A percentile compares a stretch with the other conserved stretches of the same genome.
Conservation (phyloP, 2,329 filamentous ascomycete genomes). For the Aureobasidium lini region DNA sequence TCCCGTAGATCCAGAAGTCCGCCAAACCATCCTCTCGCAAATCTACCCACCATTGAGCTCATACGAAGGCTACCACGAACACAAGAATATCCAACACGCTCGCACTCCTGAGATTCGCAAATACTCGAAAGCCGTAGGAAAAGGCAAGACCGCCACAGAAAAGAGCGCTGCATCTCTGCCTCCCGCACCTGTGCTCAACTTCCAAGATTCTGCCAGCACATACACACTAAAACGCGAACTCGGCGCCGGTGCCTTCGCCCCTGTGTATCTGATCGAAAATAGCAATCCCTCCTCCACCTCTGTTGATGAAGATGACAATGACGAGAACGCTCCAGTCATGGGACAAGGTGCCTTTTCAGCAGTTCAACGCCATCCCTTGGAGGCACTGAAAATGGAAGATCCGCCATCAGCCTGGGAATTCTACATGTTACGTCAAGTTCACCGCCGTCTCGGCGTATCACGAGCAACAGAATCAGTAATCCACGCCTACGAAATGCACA, state of each 20-base stretch:
- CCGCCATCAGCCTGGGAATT: conserved; percentile 92
- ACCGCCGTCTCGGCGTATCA: conserved; percentile 61
- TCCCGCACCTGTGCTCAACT: conserved; percentile 57
- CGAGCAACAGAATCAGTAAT: conserved; percentile 73
- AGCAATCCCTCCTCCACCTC: conserved; percentile 26
- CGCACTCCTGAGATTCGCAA: conserved; percentile 71
- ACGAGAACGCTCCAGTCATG: conserved; percentile 44
- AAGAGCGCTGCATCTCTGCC: conserved; percentile 57
- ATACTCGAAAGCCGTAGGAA: conserved; percentile 62
- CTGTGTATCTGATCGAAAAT: conserved; percentile 82
- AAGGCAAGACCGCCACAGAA: conserved; percentile 43
- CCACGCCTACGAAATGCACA: conserved; percentile 79
- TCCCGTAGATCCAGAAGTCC: conserved; percentile 70
- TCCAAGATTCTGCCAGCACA: conserved; percentile 55
- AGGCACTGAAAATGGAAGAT: conserved; percentile 91
- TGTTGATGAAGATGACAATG: conserved; percentile 31
- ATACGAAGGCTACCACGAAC: conserved; percentile 74
- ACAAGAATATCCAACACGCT: conserved; percentile 55
- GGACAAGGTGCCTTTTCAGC: conserved; percentile 54
- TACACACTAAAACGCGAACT: conserved; percentile 81
- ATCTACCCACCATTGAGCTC: conserved; percentile 65
- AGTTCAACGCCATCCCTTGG: conserved; percentile 51
- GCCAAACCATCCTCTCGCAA: conserved; percentile 65
- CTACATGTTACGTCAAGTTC: conserved; percentile 81
- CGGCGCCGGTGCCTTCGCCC: conserved; percentile 88